These are phyloP conservation scores for Solanum medicagineum DNA, from an alignment of 257 asterid species.

Conservation along the genomic window DNA sequence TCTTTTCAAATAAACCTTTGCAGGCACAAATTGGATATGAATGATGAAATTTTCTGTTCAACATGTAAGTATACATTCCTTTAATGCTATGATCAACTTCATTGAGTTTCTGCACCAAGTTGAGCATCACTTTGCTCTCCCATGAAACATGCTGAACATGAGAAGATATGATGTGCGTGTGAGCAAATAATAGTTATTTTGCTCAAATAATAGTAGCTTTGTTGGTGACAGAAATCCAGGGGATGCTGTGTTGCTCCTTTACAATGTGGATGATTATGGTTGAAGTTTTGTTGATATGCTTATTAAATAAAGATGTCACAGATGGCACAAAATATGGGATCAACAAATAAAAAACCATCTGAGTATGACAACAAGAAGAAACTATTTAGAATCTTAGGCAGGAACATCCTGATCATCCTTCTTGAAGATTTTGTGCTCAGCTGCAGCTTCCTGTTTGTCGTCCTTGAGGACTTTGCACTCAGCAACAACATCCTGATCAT, in stretches of 20 bases:
- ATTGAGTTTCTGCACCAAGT: background rate
- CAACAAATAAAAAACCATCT: background rate
- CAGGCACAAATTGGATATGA: slow-evolving; percentile 19
- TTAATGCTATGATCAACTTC: background rate
- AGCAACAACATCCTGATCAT: slow-evolving; percentile 8
- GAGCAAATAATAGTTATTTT: background rate
- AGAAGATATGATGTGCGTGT: background rate
- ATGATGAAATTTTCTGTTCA: background rate
- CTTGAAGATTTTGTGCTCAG: background rate
- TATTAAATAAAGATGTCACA: background rate
- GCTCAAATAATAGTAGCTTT: background rate
- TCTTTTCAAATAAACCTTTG: slow-evolving; percentile 41
- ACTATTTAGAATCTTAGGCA: background rate
- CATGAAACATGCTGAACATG: background rate
- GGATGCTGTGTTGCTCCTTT: background rate
- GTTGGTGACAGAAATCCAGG: background rate
- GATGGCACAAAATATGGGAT: background rate
- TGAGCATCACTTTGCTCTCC: background rate
- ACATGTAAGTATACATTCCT: background rate
- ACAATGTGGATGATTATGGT: background rate
- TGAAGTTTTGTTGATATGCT: background rate
- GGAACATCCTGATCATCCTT: background rate
- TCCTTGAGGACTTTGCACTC: slow-evolving; percentile 42
- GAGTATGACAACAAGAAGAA: background rate
- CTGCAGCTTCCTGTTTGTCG: background rate